Evolutionary conservation across 2,329 filamentous ascomycete genomes (phyloP), one percentile per base, ranked within the genome.

Genomic region (Trichophyton rubrum): DNA sequence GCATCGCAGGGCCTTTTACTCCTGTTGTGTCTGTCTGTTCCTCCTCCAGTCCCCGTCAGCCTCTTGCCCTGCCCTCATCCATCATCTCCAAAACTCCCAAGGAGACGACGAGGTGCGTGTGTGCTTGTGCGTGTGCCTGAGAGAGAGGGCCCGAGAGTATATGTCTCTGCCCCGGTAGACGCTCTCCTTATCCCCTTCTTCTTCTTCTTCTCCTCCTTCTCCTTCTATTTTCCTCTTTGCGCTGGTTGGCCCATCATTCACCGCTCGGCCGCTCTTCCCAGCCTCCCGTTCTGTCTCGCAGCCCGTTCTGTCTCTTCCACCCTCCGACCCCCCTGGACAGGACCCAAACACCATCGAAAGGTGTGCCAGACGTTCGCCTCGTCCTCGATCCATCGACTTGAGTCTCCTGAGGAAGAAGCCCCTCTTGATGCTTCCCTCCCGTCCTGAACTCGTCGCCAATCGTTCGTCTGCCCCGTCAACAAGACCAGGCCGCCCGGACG

Each of bases 401-500:
- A 27, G 33, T 35, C 35, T 51, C 51, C 38, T 49, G n/a, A 49
- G 17, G 30, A 38, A 9, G 33, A 38, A 38, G 9, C 45, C 51
- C 13, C 41, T 59, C 22, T 53, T 53, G 27, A 59, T 56, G 35
- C 55, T 57, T 43, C 15, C 55, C 33, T 17, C 13, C 55, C n/a
- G 22, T 43, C 55, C 33, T 38, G 33, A 38, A 38, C 9, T 57
- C 55, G 35, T 35, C 55, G 35, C 40, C 55, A 57, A 57, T 57
- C 40, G 55, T 24, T 43, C 40, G 55, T 43, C 24, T 57, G 13
- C 55, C 17, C 40, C 40, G 55, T 40, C 55, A 40, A 9, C 15
- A 59, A 30, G 58, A 61, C 59, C 51, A 62, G 60, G 61, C 62
- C 60, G 61, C 60, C 58, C 59, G 51, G 60, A 60, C 60, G 61